Evolutionary conservation across 371 early-diverging fungal genomes (phyloP), one percentile per base, ranked within the genome.

Genomic region (Mortierella sp.): DNA sequence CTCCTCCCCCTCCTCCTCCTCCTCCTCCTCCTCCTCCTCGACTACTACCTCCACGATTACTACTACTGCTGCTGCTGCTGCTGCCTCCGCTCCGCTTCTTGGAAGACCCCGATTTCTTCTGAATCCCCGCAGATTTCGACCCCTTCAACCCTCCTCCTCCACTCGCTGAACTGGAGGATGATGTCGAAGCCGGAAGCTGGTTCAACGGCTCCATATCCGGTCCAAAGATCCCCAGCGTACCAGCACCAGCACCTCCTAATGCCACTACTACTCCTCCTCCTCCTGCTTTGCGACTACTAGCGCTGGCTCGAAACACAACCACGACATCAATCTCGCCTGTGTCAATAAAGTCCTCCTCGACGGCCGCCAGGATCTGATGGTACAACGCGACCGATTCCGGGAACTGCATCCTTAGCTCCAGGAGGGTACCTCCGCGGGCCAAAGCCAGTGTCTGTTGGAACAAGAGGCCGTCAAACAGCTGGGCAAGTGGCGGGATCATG

Each of bases 281-380:
- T 55, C 19, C 24, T 16, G 48, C 70, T 61, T 72, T 50, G 29
- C 63, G 29, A 43, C 37, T 37, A 13, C 52, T 39, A 4, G 74
- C 45, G n/a, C n/a, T n/a, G 4, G 74, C 55, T 4, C 83, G 69
- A 53, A 83, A 83, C 19, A 83, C 75, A 4, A 83, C 83, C 4
- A 70, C 83, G 0, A 83, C 83, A 55, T 83, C 83, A 78, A 83
- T 83, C 66, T 83, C 83, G 2, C 83, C 83, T 2, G 79, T 65
- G 29, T 83, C 83, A 24, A 83, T 63, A 43, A 83, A 83, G 1
- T 75, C 79, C 31, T 83, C 83, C 43, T 83, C 83, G 0, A 83
- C 70, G 2, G 83, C 83, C 1, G 79, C 76, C 45, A 83, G 63
- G 34, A 75, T 67, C 48, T 48, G 53, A 29, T 78, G 70, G 47